Evolutionary conservation across 2,329 filamentous ascomycete species (phyloP).

Genomic region (Fusarium goolgardi): DNA sequence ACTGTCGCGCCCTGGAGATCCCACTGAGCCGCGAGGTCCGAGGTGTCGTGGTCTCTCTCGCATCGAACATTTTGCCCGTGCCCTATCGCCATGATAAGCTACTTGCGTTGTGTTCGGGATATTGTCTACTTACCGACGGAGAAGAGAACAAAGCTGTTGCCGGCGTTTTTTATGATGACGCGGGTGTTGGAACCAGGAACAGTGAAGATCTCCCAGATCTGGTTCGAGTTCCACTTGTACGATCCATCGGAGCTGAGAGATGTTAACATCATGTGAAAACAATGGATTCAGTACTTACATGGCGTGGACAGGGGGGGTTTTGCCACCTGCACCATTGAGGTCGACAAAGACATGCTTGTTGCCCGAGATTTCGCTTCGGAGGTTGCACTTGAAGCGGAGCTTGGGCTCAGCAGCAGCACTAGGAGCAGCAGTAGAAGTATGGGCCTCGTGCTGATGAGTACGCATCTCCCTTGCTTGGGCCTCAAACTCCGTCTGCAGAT

Average conservation of each 20-base stretch:
- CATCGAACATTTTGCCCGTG: not conserved
- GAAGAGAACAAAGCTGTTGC: not conserved
- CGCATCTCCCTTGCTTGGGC: too few species aligned
- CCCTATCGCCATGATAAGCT: not conserved
- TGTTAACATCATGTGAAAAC: accelerated
- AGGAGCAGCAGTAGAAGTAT: not conserved
- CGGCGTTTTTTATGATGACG: not conserved
- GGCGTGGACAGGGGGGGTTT: not conserved
- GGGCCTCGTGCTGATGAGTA: too few species aligned
- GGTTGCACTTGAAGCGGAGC: not conserved
- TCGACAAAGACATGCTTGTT: constrained; percentile 6
- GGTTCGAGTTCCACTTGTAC: not conserved
- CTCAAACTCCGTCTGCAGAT: not conserved
- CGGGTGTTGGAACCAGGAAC: not conserved
- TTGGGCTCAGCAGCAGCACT: not conserved
- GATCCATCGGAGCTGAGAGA: not conserved
- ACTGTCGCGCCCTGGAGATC: not conserved
- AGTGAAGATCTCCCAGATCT: not conserved
- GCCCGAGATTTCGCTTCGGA: not conserved
- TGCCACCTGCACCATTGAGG: not conserved
- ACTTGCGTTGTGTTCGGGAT: not conserved
- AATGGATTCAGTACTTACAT: not conserved
- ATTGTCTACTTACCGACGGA: not conserved
- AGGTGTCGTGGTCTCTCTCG: not conserved
- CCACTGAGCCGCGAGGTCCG: not conserved